Evolutionary conservation across 345 rosid species (phyloP).

Genomic region (Sonneratia alba): DNA sequence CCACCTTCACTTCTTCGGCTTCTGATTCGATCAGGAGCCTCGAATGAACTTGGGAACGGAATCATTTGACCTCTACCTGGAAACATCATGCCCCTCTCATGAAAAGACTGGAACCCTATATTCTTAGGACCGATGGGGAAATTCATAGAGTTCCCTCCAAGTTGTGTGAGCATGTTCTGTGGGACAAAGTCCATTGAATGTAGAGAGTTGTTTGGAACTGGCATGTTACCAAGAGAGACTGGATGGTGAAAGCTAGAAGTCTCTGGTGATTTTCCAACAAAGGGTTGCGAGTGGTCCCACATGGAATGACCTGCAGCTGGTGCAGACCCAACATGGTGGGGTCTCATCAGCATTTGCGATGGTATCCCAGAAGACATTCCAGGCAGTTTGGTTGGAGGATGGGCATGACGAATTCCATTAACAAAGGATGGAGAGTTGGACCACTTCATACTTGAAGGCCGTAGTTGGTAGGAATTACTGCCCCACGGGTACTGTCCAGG

Average conservation of each 20-base stretch:
- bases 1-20: conserved; percentile 46
- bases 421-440: conserved; percentile 42
- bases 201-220: conserved; percentile 27
- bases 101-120: conserved; percentile 37
- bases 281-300: conserved; percentile 44
- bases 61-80: conserved; percentile 32
- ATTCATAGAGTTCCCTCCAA: conserved; percentile 29
- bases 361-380: conserved; percentile 42
- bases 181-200: conserved; percentile 32
- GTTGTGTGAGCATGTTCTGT: conserved; percentile 21
- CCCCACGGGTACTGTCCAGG: conserved; percentile 35
- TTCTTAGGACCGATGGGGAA: conserved; percentile 22
- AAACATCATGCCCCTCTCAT: conserved; percentile 30
- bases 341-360: conserved; percentile 19
- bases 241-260: conserved; percentile 33
- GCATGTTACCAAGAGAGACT: conserved; percentile 44
- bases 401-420: conserved; percentile 31
- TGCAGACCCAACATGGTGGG: conserved; percentile 38
- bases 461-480: conserved; percentile 26
- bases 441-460: conserved; percentile 43
- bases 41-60: conserved; percentile 27
- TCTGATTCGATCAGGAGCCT: conserved; percentile 43
- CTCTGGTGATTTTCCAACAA: conserved; percentile 39
- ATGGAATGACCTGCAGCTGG: conserved; percentile 34
- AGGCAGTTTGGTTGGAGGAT: conserved; percentile 21